Conservation (phyloP, 495 filamentous ascomycete species). For the Neurospora tetrasperma region DNA sequence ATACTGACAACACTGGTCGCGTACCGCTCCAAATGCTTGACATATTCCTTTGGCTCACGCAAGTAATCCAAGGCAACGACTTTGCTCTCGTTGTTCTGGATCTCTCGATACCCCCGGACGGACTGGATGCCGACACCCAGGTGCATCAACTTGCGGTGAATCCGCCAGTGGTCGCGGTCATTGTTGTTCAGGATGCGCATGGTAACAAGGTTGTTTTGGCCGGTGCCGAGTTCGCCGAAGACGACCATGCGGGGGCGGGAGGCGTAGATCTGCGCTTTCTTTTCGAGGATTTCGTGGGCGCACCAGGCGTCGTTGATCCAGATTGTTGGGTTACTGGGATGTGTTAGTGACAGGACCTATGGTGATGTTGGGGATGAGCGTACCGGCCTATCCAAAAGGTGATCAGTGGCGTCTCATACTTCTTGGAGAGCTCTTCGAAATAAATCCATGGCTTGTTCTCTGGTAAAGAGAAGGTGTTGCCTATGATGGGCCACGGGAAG, state of each 20-base stretch:
- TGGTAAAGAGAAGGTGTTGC: conserved; percentile 49
- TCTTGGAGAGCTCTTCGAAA: conserved; percentile 49
- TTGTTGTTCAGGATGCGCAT: conserved; percentile 38
- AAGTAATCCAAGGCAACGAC: conserved; percentile 43
- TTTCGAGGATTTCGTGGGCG: conserved; percentile 46
- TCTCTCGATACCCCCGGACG: conserved; percentile 46
- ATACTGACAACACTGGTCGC: conserved; percentile 55
- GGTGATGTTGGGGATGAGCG: neutral
- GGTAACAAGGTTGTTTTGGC: conserved; percentile 48
- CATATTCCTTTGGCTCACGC: conserved; percentile 39
- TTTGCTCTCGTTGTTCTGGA: conserved; percentile 51
- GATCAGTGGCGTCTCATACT: conserved; percentile 43
- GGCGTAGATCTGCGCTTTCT: conserved; percentile 45
- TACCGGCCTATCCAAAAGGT: conserved; percentile 52
- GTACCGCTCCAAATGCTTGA: conserved; percentile 54
- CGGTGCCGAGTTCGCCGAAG: conserved; percentile 49
- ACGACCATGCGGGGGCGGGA: conserved; percentile 46
- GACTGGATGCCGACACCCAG: conserved; percentile 50
- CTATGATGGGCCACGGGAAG: conserved; percentile 37
- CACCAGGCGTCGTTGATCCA: conserved; percentile 58
- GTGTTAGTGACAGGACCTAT: no score
- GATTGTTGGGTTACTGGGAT: conserved; percentile 44
- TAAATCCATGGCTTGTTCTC: conserved; percentile 55
- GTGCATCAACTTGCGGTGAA: conserved; percentile 53
- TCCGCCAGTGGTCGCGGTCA: conserved; percentile 49